phyloP scores from a whole-genome alignment of 2,329 filamentous ascomycete genomes.

The Alternaria sp. region DNA sequence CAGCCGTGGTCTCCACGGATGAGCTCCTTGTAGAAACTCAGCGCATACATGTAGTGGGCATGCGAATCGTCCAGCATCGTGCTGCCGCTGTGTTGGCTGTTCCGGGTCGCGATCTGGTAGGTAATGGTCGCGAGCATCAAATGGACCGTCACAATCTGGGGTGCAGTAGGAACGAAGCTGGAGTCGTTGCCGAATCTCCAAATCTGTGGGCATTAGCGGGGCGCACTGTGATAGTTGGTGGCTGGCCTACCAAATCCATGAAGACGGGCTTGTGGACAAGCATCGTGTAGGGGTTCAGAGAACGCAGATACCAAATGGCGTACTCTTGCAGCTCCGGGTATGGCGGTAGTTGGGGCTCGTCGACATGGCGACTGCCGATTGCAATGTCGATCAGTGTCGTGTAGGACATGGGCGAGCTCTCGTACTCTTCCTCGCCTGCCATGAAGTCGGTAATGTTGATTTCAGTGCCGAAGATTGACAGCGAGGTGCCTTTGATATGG shows the following conservation, averaged over 20 bases:
- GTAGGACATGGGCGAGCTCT: slow-evolving; percentile 67
- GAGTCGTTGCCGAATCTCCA: slow-evolving; percentile 78
- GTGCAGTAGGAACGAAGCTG: slow-evolving; percentile 64
- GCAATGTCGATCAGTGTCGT: slow-evolving; percentile 71
- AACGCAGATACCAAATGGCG: slow-evolving; percentile 76
- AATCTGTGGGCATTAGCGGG: slow-evolving; percentile 52
- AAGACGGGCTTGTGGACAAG: slow-evolving; percentile 79
- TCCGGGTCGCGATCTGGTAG: slow-evolving; percentile 77
- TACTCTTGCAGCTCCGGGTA: slow-evolving; percentile 71
- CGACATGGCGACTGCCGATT: slow-evolving; percentile 62
- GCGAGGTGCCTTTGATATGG: slow-evolving; percentile 75
- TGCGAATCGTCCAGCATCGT: slow-evolving; percentile 69
- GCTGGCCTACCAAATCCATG: slow-evolving; percentile 65
- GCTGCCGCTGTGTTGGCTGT: slow-evolving; percentile 54
- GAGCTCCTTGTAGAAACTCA: slow-evolving; percentile 73
- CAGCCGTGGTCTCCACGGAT: slow-evolving; percentile 66
- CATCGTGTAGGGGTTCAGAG: slow-evolving; percentile 74
- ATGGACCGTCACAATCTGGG: slow-evolving; percentile 74
- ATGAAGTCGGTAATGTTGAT: slow-evolving; percentile 79
- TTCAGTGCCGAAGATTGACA: slow-evolving; percentile 80
- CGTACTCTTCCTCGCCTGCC: slow-evolving; percentile 67
- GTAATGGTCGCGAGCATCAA: slow-evolving; percentile 81
- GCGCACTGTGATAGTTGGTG: not conserved
- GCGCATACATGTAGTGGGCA: slow-evolving; percentile 77
- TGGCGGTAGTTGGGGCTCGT: slow-evolving; percentile 65